phyloP scores from a whole-genome alignment of 495 filamentous ascomycete species.

The Hypoxylon fuscum region DNA sequence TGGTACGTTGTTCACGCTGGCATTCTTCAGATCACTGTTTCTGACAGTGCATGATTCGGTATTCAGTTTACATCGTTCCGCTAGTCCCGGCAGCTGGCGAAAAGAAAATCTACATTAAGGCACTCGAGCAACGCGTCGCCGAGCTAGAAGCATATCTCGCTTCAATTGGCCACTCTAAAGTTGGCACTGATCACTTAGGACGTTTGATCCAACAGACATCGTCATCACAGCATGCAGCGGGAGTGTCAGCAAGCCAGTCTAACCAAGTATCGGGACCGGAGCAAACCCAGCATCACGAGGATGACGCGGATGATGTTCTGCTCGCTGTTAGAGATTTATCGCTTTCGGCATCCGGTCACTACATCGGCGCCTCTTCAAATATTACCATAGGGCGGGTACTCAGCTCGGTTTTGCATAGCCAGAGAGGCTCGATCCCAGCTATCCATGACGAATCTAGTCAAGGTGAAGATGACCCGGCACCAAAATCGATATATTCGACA shows the following conservation, averaged over 20 bases:
- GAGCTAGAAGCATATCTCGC: slow-evolving; percentile 42
- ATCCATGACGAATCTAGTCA: slow-evolving; percentile 18
- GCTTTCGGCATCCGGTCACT: slow-evolving; percentile 42
- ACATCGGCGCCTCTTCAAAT: slow-evolving; percentile 40
- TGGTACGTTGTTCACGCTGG: slow-evolving; percentile 23
- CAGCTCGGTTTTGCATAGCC: slow-evolving; percentile 39
- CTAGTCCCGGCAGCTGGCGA: slow-evolving; percentile 42
- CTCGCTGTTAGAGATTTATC: slow-evolving; percentile 40
- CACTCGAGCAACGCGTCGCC: slow-evolving; percentile 45
- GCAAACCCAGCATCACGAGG: slow-evolving; percentile 20
- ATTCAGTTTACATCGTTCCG: slow-evolving; percentile 41
- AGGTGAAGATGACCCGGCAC: slow-evolving; percentile 38
- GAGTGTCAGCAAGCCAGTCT: slow-evolving; percentile 6
- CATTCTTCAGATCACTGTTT: neutral
- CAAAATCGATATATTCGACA: slow-evolving; percentile 40
- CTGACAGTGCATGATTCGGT: neutral
- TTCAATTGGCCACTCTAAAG: slow-evolving; percentile 30
- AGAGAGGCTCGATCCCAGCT: slow-evolving; percentile 20
- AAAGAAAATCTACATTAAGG: slow-evolving; percentile 47
- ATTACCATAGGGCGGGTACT: slow-evolving; percentile 44
- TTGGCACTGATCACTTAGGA: slow-evolving; percentile 32
- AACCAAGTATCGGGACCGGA: slow-evolving; percentile 3
- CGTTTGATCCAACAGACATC: slow-evolving; percentile 16
- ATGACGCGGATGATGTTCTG: slow-evolving; percentile 39
- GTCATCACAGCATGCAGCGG: slow-evolving; percentile 15